A percentile compares a stretch with the other conserved stretches of the same genome.
phyloP scores from a whole-genome alignment of 2,329 filamentous ascomycete genomes.

The Xylariaceae sp. region DNA sequence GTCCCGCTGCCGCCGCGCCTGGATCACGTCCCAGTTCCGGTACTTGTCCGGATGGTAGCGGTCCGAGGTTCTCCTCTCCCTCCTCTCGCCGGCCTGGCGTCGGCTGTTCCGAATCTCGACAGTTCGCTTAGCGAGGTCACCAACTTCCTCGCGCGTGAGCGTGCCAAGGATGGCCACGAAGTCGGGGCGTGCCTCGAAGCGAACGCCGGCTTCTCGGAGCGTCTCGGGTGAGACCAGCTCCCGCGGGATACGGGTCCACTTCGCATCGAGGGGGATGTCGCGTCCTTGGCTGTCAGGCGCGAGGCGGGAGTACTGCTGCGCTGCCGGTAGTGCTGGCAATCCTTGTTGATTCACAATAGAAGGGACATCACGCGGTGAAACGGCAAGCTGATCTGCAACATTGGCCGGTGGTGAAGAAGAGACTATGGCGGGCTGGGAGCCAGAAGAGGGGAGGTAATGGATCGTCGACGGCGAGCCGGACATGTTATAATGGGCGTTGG shows the following conservation, averaged over 20 bases:
- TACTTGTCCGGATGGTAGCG: conserved; percentile 38
- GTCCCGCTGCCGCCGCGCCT: conserved; percentile 8
- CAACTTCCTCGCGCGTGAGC: conserved; percentile 55
- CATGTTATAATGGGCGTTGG: conserved; percentile 39
- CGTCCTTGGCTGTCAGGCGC: conserved; percentile 61
- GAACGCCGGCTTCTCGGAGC: conserved; percentile 55
- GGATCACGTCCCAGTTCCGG: conserved; percentile 36
- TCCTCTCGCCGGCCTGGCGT: conserved; percentile 6
- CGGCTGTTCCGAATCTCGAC: conserved; percentile 45
- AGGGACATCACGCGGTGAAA: conserved; percentile 46
- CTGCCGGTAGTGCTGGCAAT: conserved; percentile 20
- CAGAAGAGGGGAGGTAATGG: conserved; percentile 40
- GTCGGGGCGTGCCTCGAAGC: conserved; percentile 62
- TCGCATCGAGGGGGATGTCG: conserved; percentile 58
- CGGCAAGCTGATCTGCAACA: conserved; percentile 34
- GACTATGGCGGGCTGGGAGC: conserved; percentile 40
- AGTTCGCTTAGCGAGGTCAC: conserved; percentile 53
- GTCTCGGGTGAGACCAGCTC: conserved; percentile 61
- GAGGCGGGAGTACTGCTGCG: conserved; percentile 42
- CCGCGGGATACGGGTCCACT: conserved; percentile 62
- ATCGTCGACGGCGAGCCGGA: conserved; percentile 39
- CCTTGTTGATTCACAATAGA: conserved; percentile 33
- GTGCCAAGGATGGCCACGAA: conserved; percentile 64
- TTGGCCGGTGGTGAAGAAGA: conserved; percentile 37
- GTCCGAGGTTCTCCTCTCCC: conserved; percentile 28